Evolutionary conservation across 169 alveolate species (phyloP).

Genomic region (Toxoplasma gondii): DNA sequence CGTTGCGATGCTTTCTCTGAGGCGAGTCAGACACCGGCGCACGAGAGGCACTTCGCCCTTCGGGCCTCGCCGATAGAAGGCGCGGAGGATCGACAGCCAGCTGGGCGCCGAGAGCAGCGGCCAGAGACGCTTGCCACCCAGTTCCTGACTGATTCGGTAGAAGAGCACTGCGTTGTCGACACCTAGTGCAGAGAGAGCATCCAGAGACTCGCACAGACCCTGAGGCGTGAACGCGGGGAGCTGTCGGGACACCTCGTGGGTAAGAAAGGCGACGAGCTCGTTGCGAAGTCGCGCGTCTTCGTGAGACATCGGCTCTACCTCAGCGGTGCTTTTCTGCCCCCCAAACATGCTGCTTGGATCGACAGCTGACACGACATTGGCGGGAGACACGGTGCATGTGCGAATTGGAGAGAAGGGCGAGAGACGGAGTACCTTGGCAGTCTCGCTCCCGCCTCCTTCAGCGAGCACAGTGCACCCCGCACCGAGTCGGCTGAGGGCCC

Average conservation of each 20-base stretch:
- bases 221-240: conserved; percentile 9
- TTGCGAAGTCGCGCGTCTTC: background rate
- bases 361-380: no score
- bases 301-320: background rate
- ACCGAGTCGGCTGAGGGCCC: background rate
- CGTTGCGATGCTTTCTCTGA: background rate
- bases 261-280: conserved; percentile 1
- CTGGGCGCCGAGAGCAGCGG: background rate
- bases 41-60: conserved; percentile 28
- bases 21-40: background rate
- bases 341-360: no score
- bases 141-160: background rate
- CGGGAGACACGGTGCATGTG: no score
- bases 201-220: conserved; percentile 25
- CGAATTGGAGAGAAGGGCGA: no score
- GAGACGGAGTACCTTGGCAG: no score
- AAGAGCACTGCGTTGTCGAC: background rate
- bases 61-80: background rate
- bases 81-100: background rate
- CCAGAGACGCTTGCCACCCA: conserved; percentile 15
- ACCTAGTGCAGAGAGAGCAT: background rate
- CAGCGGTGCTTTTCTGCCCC: background rate
- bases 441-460: background rate
- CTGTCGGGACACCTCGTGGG: background rate
- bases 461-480: background rate